Base-by-base conservation (phyloP, 2,329 filamentous ascomycete species). In the Penicillium sp. region DNA sequence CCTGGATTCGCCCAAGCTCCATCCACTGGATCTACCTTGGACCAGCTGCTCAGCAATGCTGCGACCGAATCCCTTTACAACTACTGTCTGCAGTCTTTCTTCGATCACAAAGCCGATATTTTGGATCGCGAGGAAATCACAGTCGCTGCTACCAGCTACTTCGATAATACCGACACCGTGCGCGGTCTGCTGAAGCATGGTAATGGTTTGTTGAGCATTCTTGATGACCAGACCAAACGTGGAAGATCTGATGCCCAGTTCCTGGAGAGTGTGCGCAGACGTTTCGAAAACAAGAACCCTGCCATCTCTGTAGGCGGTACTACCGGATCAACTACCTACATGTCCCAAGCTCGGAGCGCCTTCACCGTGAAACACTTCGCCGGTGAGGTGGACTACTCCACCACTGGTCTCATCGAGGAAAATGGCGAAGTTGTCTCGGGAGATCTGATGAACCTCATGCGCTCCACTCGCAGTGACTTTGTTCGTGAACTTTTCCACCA, bases 361-460 rank as follows among this genome's bases (percentile, higher is more conserved):
- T 99, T 99, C 76, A 92, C 92, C 0, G 87, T 99, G 53, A 92
- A 90, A 73, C 94, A 99, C 74, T 99, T 95, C 73, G 93, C 93
- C 38, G 94, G 94, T 47, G 94, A 97, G 71, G 91, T 99, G 5
- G 94, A 99, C 57, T 99, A 99, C 69, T 87, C 91, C 2, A 84
- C 95, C 57, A 88, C 88, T 64, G 91, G 91, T 5, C 79, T 99
- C 21, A 83, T 97, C 2, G 94, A 99, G 73, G 92, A 96, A 75
- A 99, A 99, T 62, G 91, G 92, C 49, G 94, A 99, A 71, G 86
- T 96, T 58, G 94, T 99, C 59, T 96, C 92, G 4, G 93, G 92
- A 24, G 94, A 99, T 73, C 79, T 99, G 65, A 91, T 99, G 82
- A 97, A 96, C 75, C 83, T 99, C 65, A 89, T 99, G 75, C 90